Base-by-base conservation (phyloP, 345 rosid genomes). In the Cardiospermum halicacabum region DNA sequence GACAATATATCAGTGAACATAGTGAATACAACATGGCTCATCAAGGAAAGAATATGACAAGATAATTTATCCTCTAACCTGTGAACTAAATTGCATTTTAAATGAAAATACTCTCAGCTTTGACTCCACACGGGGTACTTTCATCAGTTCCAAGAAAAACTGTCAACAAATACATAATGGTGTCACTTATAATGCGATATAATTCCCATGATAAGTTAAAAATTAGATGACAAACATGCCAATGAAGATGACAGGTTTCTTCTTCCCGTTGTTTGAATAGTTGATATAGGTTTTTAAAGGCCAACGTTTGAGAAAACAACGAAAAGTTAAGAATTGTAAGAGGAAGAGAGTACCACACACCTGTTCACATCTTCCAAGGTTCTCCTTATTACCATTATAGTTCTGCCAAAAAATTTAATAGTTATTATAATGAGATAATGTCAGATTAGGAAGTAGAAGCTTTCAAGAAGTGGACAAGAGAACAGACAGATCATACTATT, bases 351-450 rank as follows among this genome's bases (percentile, higher is more conserved):
- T 28, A 25, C 8, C 47, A 78, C 82, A 30, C 27, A 85, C 96
- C 82, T 87, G 86, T 68, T 89, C 94, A 75, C 96, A 89, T 69
- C 81, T 85, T 62, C 96, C 96, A 82, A 89, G 76, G 64, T 76
- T 84, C 59, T 81, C 89, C 73, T 62, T 79, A 69, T 85, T 64
- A 62, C 93, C 89, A 27, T 69, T 81, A 69, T 81, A 85, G 48
- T 80, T 82, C 96, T 87, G 83, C 56, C 45, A 64, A 8, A 36
- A 10, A 47, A 19, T 28, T 31, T 15, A 60, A 68, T 21, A 9
- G 30, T 45, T 11, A 69, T 32, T 49, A 36, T 19, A 19, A 24
- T 5, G 15, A 36, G 28, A 39, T 36, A 42, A 16, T 27, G 49
- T 13, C 16, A 16, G 55, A 61, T 28, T 42, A 37, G 26, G 32